These are phyloP conservation scores for Kazachstania psychrophila DNA, from an alignment of 805 yeast species.

Conservation along the genomic window DNA sequence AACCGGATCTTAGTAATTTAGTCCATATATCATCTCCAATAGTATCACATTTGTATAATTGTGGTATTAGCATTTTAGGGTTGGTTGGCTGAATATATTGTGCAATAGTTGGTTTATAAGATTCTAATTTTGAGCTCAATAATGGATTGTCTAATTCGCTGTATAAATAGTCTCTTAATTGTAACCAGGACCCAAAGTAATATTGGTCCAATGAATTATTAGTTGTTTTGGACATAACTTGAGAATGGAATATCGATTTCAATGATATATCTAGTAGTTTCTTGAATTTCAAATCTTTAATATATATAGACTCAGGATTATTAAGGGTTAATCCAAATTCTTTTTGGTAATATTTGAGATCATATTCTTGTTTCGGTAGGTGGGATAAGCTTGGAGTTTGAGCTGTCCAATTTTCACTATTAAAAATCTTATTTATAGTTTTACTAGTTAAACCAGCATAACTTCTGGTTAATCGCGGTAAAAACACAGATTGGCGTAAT, in stretches of 20 bases:
- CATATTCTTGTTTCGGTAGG: slow-evolving; percentile 6
- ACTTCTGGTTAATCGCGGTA: no score
- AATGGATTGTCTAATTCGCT: slow-evolving; percentile 9
- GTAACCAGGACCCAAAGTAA: slow-evolving; percentile 5
- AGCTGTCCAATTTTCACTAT: slow-evolving; percentile 6
- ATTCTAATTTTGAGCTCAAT: slow-evolving; percentile 1
- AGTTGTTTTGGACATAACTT: slow-evolving; percentile 7
- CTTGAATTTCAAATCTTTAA: slow-evolving; percentile 8
- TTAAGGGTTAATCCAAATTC: background rate
- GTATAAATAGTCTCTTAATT: slow-evolving; percentile 10
- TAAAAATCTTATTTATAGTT: slow-evolving; percentile 2
- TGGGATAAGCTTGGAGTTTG: slow-evolving; percentile 2
- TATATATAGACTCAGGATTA: slow-evolving; percentile 5
- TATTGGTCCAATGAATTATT: slow-evolving; percentile 4
- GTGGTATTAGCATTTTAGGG: slow-evolving; percentile 11
- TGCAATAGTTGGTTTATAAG: slow-evolving; percentile 6
- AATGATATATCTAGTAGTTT: slow-evolving; percentile 9
- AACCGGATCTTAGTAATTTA: background rate
- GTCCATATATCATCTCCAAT: slow-evolving; percentile 1
- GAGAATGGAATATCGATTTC: slow-evolving; percentile 10
- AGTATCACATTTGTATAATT: slow-evolving; percentile 6
- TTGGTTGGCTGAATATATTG: slow-evolving; percentile 13
- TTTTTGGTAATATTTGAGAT: background rate
- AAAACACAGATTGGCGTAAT: no score
- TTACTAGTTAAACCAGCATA: no score